Base-by-base conservation (phyloP, 202 grass and related monocot species). In the Zoysia matrella region DNA sequence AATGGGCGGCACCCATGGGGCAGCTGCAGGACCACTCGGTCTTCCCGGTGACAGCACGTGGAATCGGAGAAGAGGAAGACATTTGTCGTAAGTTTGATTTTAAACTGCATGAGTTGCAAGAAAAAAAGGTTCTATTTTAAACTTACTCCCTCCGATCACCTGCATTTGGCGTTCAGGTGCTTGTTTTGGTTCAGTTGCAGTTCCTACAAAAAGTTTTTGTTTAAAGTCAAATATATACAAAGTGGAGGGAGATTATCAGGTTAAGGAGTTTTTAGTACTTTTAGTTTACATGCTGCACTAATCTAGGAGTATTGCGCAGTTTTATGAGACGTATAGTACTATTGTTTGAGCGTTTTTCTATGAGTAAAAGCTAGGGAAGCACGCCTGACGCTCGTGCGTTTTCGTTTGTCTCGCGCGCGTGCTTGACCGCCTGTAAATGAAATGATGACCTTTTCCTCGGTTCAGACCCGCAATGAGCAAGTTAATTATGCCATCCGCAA, bases 381-480 rank as follows among this genome's bases (percentile, higher is more conserved):
- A 89, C 73, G 83, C 78, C 11, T 36, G 78, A 1, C 47, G 67
- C 73, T 74, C 87, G 83, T 89, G 87, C 52, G 83, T 72, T 67
- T 68, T 82, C 60, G 73, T 82, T 63, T 78, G 73, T 55, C 67
- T 72, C 60, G 67, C 36, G 47, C 73, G 72, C 82, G 65, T 81
- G 87, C 87, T 51, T 6, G 16, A 58, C 78, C 43, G 42, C 22
- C 78, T 71, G 44, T 52, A 46, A 58, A 73, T 14, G 61, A 11
- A 43, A 82, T 86, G 73, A 89, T 82, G 73, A 41, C 0, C 47
- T 82, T 82, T 73, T 11, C 47, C 12, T 88, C 46, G 50, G 30
- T 45, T 68, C 53, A 15, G 45, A n/a, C 10, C 30, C 11, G 69
- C 61, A 6, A 69, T 74, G 75, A 68, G 66, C 15, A 58, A 50